phyloP scores from a whole-genome alignment of 1,284 basidiomycete species.

The Ustilago tritici region DNA sequence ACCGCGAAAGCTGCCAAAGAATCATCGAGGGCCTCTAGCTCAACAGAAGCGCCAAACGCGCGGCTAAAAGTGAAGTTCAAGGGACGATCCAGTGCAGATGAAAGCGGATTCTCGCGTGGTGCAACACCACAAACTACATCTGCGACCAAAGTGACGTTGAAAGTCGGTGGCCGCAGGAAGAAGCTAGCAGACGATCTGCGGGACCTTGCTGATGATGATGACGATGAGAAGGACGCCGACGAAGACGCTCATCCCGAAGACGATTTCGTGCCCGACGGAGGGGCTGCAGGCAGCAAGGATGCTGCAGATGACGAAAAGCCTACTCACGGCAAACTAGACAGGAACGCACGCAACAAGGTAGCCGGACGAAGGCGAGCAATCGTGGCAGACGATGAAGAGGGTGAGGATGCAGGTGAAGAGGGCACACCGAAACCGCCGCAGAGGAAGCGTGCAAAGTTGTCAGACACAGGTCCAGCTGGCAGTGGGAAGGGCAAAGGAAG shows the following conservation, averaged over 20 bases:
- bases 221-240: not conserved
- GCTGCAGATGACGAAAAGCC: not conserved
- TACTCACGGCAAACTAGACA: slow-evolving; percentile 14
- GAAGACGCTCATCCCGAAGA: slow-evolving; percentile 7
- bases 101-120: slow-evolving; percentile 25
- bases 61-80: slow-evolving; percentile 26
- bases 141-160: slow-evolving; percentile 23
- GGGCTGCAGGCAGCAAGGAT: not conserved
- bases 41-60: slow-evolving; percentile 12
- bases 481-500: slow-evolving; percentile 5
- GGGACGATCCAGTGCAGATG: slow-evolving; percentile 9
- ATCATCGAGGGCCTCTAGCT: not conserved
- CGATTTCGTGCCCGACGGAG: slow-evolving; percentile 8
- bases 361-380: slow-evolving; percentile 14
- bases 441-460: slow-evolving; percentile 32
- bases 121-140: slow-evolving; percentile 11
- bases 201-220: slow-evolving; percentile 25
- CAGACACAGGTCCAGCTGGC: not conserved
- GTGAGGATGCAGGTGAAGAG: slow-evolving; percentile 3
- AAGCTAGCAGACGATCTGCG: slow-evolving; percentile 26
- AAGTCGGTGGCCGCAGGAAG: slow-evolving; percentile 8
- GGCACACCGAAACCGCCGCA: slow-evolving; percentile 13
- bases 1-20: not conserved
- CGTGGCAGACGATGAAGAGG: slow-evolving; percentile 32
- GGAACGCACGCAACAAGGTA: slow-evolving; percentile 13